Conservation (phyloP, 495 filamentous ascomycete species). For the Choiromyces venosus region DNA sequence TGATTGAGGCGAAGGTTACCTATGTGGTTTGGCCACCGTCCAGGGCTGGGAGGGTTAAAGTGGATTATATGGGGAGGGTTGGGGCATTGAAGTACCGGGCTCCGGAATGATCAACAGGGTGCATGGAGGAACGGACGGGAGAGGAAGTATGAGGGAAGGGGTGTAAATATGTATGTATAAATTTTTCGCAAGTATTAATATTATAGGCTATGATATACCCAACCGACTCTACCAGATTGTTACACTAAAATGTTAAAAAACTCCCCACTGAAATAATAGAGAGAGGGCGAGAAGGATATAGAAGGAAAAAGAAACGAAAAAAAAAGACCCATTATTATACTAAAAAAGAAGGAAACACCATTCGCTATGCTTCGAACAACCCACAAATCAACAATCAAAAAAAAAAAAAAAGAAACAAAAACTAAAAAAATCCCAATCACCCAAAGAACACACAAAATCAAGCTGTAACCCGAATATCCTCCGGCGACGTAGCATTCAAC, state of each 20-base stretch:
- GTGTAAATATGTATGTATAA: slow-evolving; percentile 1
- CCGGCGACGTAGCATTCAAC: slow-evolving; percentile 51
- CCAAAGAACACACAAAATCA: slow-evolving; percentile 23
- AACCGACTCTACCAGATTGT: neutral
- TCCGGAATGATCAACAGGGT: neutral
- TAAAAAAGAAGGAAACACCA: slow-evolving; percentile 41
- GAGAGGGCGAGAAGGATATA: neutral
- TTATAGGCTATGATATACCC: neutral
- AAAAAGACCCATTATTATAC: neutral
- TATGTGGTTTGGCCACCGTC: slow-evolving; percentile 50
- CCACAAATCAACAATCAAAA: slow-evolving; percentile 8
- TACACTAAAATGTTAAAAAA: neutral
- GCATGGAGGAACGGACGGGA: neutral
- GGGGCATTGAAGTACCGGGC: slow-evolving; percentile 38
- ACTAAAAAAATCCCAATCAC: slow-evolving; percentile 14
- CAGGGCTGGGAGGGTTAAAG: slow-evolving; percentile 41
- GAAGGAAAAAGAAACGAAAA: neutral
- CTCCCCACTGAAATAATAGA: neutral
- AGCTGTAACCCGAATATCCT: slow-evolving; percentile 57
- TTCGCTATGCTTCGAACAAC: slow-evolving; percentile 17
- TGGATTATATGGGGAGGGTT: slow-evolving; percentile 46
- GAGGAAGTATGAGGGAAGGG: too few species aligned
- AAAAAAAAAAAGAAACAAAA: slow-evolving; percentile 8
- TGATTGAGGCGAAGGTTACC: slow-evolving; percentile 51
- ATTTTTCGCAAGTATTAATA: neutral